Conservation (phyloP, 257 asterid genomes). For the Nicotiana paniculata region DNA sequence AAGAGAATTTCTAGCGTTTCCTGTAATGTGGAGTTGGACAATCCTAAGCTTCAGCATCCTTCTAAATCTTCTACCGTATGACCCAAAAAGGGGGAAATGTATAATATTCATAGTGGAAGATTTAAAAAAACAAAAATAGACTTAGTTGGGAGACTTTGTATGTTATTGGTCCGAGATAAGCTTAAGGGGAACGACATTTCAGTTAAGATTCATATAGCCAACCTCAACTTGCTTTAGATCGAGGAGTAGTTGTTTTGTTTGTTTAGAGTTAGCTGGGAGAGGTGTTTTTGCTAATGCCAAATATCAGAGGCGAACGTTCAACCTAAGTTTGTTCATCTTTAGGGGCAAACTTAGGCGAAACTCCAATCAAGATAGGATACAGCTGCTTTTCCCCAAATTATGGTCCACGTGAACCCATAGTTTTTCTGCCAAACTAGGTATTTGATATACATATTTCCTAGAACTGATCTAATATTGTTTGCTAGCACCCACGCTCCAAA, state of each 20-base stretch:
- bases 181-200: neutral
- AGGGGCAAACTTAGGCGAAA: too few species aligned
- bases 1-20: neutral
- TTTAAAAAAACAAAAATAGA: neutral
- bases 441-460: too few species aligned
- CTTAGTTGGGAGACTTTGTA: neutral
- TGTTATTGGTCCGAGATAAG: neutral
- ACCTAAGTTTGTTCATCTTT: neutral
- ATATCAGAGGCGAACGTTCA: neutral
- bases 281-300: neutral
- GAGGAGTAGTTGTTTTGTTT: neutral
- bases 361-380: too few species aligned
- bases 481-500: too few species aligned
- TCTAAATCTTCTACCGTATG: neutral
- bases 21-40: neutral
- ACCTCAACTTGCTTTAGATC: neutral
- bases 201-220: neutral
- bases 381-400: too few species aligned
- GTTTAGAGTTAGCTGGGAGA: neutral
- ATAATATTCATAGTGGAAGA: neutral
- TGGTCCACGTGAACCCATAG: too few species aligned
- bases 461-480: too few species aligned
- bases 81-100: neutral
- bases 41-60: neutral
- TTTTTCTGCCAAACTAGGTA: too few species aligned